Evolutionary conservation across 1,139 yeast genomes (phyloP).

Genomic region (Yueomyces sp.): DNA sequence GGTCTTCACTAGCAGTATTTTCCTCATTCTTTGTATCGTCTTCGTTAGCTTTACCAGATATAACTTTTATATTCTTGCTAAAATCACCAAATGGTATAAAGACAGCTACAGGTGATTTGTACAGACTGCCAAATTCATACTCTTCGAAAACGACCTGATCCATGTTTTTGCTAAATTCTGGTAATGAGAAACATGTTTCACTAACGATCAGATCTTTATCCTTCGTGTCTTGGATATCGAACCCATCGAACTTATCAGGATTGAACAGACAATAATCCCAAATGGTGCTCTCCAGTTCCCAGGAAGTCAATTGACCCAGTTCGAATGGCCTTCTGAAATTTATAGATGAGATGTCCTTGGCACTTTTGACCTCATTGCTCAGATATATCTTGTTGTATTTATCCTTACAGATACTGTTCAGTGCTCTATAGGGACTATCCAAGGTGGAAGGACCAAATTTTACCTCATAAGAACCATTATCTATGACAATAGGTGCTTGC

Average conservation of each 20-base stretch:
- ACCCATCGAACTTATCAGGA: conserved; percentile 22
- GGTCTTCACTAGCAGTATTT: not conserved
- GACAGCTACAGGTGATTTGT: conserved; percentile 43
- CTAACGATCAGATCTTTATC: conserved; percentile 26
- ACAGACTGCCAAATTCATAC: conserved; percentile 55
- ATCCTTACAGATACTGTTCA: conserved; percentile 63
- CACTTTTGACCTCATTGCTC: conserved; percentile 54
- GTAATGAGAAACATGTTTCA: conserved; percentile 75
- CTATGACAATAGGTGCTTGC: conserved; percentile 31
- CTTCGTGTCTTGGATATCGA: conserved; percentile 20
- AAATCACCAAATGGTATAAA: conserved; percentile 41
- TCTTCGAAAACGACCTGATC: conserved; percentile 95
- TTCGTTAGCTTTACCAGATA: conserved; percentile 13
- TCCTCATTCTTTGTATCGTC: conserved; percentile 4
- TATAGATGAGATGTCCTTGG: conserved; percentile 67
- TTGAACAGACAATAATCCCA: conserved; percentile 71
- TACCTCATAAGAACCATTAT: conserved; percentile 78
- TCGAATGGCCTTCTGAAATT: conserved; percentile 74
- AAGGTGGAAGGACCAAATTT: conserved; percentile 51
- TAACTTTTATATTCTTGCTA: conserved; percentile 5
- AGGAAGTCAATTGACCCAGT: conserved; percentile 75
- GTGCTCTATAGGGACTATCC: conserved; percentile 36
- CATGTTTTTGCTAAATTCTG: conserved; percentile 70
- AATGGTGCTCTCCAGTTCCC: conserved; percentile 86
- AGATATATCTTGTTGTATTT: conserved; percentile 63